Evolutionary conservation across 2,329 filamentous ascomycete genomes (phyloP).

Genomic region (Paecilomyces dactylethromorphus): DNA sequence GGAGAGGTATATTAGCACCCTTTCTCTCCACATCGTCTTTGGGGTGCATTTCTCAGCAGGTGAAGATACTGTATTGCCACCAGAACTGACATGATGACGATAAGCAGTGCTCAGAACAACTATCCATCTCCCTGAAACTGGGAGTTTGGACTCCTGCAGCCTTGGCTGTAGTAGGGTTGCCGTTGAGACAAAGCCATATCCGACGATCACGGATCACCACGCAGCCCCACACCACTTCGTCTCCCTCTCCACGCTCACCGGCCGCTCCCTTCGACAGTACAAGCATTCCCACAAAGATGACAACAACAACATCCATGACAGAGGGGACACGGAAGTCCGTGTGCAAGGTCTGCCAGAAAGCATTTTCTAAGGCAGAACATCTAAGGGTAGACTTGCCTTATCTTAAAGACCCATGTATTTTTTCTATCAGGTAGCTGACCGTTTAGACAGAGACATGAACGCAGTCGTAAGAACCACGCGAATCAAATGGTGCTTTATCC

Average conservation of each 20-base stretch:
- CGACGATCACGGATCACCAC: neutral
- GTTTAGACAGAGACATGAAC: conserved; percentile 1
- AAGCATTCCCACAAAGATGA: neutral
- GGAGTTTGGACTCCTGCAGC: neutral
- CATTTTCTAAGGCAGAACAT: neutral
- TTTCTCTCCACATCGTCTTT: neutral
- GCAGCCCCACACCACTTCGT: neutral
- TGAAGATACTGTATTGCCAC: too few relatives aligned
- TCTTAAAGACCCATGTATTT: neutral
- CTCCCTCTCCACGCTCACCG: neutral
- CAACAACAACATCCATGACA: neutral
- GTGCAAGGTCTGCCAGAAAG: neutral
- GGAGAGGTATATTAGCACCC: neutral
- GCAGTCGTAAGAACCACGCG: neutral
- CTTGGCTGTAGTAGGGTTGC: neutral
- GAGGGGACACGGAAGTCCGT: neutral
- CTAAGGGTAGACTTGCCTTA: neutral
- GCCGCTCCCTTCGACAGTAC: neutral
- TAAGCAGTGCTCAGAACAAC: neutral
- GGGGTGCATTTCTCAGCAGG: neutral
- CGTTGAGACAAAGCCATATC: neutral
- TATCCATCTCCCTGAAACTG: neutral
- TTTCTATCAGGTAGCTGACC: neutral
- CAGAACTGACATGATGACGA: neutral
- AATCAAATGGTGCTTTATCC: neutral